These are phyloP conservation scores for Naganishia vaughanmartiniae DNA, from an alignment of 768 basidiomycete genomes.

Conservation along the genomic window DNA sequence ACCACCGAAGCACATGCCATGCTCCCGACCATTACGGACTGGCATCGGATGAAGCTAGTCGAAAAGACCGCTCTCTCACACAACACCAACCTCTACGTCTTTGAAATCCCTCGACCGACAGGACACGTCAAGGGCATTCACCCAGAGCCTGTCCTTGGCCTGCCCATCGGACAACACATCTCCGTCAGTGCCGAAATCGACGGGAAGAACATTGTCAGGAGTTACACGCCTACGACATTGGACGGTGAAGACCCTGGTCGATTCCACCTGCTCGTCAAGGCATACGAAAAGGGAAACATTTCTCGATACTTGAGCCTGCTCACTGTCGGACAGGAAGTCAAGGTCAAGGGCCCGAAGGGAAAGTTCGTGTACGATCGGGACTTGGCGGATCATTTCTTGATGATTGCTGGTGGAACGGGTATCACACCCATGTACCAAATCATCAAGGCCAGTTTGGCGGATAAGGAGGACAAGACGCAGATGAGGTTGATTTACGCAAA, in stretches of 20 bases:
- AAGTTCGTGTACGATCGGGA: conserved; percentile 78
- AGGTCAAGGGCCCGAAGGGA: conserved; percentile 94
- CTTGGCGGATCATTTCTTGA: conserved; percentile 75
- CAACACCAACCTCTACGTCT: conserved; percentile 85
- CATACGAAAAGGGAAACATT: conserved; percentile 96
- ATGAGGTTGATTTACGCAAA: conserved; percentile 94
- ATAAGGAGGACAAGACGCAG: conserved; percentile 77
- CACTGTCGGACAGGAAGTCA: conserved; percentile 80
- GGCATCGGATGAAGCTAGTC: conserved; percentile 76
- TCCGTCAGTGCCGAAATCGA: conserved; percentile 83
- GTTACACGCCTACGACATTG: conserved; percentile 92
- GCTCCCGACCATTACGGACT: conserved; percentile 52
- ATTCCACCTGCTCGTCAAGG: conserved; percentile 98
- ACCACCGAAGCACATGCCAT: conserved; percentile 23
- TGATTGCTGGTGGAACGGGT: conserved; percentile 98
- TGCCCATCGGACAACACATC: conserved; percentile 96
- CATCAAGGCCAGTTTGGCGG: conserved; percentile 86
- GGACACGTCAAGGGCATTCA: conserved; percentile 86
- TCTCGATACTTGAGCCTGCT: conserved; percentile 78
- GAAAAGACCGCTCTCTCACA: conserved; percentile 82
- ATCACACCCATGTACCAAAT: conserved; percentile 99
- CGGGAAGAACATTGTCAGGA: conserved; percentile 83
- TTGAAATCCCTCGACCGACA: conserved; percentile 14
- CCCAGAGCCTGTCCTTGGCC: conserved; percentile 78
- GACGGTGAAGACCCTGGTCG: conserved; percentile 81